These are phyloP conservation scores for Candida caryicola DNA, from an alignment of 805 yeast genomes.

Conservation along the genomic window DNA sequence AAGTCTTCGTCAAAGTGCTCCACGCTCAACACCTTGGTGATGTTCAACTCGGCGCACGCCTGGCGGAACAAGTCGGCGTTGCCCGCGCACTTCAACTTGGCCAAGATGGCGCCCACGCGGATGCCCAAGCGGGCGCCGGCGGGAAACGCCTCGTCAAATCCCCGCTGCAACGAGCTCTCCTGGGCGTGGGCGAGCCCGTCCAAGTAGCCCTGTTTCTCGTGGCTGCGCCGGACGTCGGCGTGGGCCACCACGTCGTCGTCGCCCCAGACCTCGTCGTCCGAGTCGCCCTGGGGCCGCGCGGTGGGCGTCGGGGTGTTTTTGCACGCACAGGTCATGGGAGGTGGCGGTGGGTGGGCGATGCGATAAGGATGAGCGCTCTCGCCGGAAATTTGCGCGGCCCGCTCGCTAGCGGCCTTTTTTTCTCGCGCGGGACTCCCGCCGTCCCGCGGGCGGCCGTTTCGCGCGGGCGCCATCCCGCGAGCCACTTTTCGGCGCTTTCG, in stretches of 20 bases:
- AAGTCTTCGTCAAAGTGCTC: constrained; percentile 53
- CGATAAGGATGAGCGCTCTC: too few relatives aligned
- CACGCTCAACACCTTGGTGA: constrained; percentile 53
- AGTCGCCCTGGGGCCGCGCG: not conserved
- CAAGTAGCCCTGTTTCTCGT: constrained; percentile 75
- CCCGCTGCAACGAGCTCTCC: constrained; percentile 67
- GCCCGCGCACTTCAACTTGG: constrained; percentile 35
- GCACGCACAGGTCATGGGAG: not conserved
- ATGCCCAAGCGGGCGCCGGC: constrained; percentile 70
- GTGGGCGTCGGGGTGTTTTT: not conserved
- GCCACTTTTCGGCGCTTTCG: constrained; percentile 11
- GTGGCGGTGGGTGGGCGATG: too few relatives aligned
- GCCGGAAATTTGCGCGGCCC: too few relatives aligned
- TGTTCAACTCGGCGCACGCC: constrained; percentile 55
- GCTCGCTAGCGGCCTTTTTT: too few relatives aligned
- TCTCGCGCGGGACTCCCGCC: too few relatives aligned
- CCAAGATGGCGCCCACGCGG: constrained; percentile 62
- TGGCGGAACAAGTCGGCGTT: constrained; percentile 21
- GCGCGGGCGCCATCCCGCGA: too few relatives aligned
- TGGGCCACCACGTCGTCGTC: constrained; percentile 24
- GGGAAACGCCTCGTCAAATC: constrained; percentile 80
- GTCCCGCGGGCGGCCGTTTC: too few relatives aligned
- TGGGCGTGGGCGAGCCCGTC: constrained; percentile 74
- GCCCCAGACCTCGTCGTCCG: constrained; percentile 30
- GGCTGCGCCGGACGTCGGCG: constrained; percentile 51